Conservation (phyloP, 2,329 filamentous ascomycete genomes). For the Fusarium avenaceum region DNA sequence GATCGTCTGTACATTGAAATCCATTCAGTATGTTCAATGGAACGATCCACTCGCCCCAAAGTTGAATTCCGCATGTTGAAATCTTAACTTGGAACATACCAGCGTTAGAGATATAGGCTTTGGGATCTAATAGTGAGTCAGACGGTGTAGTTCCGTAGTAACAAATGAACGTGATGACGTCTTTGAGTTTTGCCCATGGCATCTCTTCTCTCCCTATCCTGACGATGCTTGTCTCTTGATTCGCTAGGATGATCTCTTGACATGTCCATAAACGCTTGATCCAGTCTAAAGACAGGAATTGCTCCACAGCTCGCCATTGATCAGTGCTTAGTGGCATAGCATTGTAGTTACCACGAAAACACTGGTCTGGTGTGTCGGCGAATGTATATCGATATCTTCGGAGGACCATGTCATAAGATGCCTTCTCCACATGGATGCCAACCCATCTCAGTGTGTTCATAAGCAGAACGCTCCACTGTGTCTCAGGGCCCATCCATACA, state of each 20-base stretch:
- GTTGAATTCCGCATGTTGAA: no score
- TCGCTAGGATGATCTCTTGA: background rate
- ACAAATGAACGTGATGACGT: background rate
- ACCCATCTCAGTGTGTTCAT: background rate
- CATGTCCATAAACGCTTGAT: background rate
- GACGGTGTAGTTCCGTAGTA: background rate
- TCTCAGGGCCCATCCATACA: constrained; percentile 10
- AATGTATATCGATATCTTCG: no score
- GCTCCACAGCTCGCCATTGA: background rate
- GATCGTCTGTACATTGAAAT: background rate
- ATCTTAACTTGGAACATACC: background rate
- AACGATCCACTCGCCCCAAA: background rate
- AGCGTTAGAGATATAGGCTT: background rate
- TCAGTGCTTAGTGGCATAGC: background rate
- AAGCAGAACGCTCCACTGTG: background rate
- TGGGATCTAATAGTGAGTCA: background rate
- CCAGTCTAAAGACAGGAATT: background rate
- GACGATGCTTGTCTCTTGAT: background rate
- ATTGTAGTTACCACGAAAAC: background rate
- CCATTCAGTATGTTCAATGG: background rate
- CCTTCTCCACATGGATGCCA: background rate
- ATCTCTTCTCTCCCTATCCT: background rate
- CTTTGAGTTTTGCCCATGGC: background rate
- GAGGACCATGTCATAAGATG: background rate
- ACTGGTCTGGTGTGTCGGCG: background rate